Percentiles rank a stretch among this genome's conserved stretches.
Conservation (phyloP, 2,329 filamentous ascomycete species). For the Anthostomella pinea region DNA sequence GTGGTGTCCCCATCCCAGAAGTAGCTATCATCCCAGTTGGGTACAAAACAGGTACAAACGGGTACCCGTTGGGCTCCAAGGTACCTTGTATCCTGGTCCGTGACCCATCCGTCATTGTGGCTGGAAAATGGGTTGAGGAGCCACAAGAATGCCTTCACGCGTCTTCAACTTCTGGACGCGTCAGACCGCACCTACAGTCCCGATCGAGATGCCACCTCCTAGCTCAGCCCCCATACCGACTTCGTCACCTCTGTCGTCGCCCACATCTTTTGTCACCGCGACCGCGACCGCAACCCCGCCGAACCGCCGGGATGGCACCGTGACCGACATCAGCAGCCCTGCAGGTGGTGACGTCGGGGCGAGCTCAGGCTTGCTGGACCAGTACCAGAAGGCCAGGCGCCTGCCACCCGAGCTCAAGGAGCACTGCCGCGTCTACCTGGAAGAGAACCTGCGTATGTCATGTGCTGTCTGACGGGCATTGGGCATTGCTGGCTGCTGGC, state of each 20-base stretch:
- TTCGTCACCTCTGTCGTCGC: not conserved
- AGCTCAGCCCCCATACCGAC: not conserved
- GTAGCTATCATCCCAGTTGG: too few relatives aligned
- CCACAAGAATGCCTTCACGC: too few relatives aligned
- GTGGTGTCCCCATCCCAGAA: too few relatives aligned
- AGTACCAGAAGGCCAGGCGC: constrained; percentile 52
- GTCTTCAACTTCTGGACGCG: not conserved
- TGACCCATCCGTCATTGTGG: too few relatives aligned
- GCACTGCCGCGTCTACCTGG: constrained; percentile 69
- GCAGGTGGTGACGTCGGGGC: not conserved
- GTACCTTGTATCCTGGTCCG: too few relatives aligned
- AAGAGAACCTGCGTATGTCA: constrained; percentile 66
- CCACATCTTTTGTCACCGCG: constrained; percentile 1
- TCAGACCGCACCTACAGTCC: not conserved
- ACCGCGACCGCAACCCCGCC: not conserved
- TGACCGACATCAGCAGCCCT: not conserved
- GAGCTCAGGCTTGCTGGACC: constrained; percentile 7
- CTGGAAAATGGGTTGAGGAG: too few relatives aligned
- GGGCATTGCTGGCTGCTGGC: constrained; percentile 8
- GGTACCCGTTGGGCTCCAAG: too few relatives aligned
- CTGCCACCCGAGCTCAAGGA: constrained; percentile 63
- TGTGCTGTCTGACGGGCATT: not conserved
- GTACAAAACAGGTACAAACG: too few relatives aligned
- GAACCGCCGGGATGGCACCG: not conserved
- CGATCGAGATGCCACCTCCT: not conserved